Evolutionary conservation across 1,284 basidiomycete species (phyloP).

Genomic region (Boletellus deceptivus): DNA sequence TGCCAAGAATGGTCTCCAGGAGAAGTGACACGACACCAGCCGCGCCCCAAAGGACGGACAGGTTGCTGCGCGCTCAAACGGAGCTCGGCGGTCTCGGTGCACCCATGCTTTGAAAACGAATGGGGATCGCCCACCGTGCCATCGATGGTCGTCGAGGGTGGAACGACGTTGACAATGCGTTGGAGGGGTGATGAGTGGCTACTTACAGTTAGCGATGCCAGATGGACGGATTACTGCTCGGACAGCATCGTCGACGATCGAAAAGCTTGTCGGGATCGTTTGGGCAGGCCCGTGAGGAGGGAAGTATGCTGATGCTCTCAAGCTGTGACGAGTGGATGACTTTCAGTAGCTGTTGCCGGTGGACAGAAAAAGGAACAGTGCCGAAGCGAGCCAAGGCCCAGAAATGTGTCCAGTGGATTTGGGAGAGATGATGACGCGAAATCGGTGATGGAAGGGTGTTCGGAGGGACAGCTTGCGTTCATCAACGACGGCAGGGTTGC

Average conservation of each 20-base stretch:
- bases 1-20: conserved; percentile 11
- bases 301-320: conserved; percentile 20
- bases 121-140: conserved; percentile 15
- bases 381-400: conserved; percentile 15
- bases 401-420: conserved; percentile 11
- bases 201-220: conserved; percentile 13
- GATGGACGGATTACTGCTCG: conserved; percentile 10
- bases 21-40: conserved; percentile 17
- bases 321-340: conserved; percentile 12
- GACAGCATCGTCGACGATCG: conserved; percentile 12
- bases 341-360: conserved; percentile 10
- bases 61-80: conserved; percentile 21
- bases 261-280: conserved; percentile 13
- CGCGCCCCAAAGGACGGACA: conserved; percentile 22
- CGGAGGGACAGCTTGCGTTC: conserved; percentile 7
- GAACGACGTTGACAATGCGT: conserved; percentile 18
- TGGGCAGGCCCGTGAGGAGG: conserved; percentile 17
- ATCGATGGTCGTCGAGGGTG: conserved; percentile 14
- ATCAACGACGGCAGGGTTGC: conserved; percentile 21
- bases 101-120: conserved; percentile 13
- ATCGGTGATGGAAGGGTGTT: conserved; percentile 12
- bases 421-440: conserved; percentile 11
- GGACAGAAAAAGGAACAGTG: conserved; percentile 25
- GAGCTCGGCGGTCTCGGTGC: conserved; percentile 17
- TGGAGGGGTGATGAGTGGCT: conserved; percentile 17